Percentiles rank a stretch among this genome's conserved stretches.
Evolutionary conservation across 2,329 filamentous ascomycete species (phyloP).

Genomic region (Monosporascus sp.): DNA sequence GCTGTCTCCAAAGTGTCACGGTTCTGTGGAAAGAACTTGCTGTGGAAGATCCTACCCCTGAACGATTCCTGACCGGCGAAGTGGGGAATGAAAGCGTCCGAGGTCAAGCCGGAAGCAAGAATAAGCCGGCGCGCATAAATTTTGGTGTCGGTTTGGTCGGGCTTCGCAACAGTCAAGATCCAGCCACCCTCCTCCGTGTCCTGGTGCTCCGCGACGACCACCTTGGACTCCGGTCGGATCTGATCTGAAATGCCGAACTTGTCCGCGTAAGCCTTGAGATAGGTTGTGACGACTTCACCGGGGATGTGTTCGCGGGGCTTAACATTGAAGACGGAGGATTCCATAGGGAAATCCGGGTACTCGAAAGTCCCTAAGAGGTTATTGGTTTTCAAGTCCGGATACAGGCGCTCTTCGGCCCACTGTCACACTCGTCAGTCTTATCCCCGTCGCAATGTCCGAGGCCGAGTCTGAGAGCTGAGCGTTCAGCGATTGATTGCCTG

Average conservation of each 20-base stretch:
- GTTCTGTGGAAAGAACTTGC: conserved; percentile 39
- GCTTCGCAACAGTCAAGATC: conserved; percentile 15
- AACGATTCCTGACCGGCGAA: conserved; percentile 47
- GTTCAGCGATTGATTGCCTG: neutral
- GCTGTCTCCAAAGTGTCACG: conserved; percentile 29
- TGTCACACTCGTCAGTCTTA: neutral
- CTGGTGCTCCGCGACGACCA: conserved; percentile 44
- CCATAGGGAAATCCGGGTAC: conserved; percentile 69
- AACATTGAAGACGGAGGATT: conserved; percentile 41
- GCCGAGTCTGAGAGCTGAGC: neutral
- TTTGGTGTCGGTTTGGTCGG: conserved; percentile 15
- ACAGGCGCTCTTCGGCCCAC: conserved; percentile 63
- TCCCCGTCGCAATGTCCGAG: neutral
- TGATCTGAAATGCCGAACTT: conserved; percentile 43
- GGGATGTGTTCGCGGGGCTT: conserved; percentile 52
- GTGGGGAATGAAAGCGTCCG: conserved; percentile 47
- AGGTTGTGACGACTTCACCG: conserved; percentile 48
- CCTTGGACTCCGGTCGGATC: conserved; percentile 45
- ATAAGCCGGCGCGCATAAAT: conserved; percentile 44
- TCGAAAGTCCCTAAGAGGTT: conserved; percentile 70
- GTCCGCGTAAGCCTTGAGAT: conserved; percentile 50
- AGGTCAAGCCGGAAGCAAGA: conserved; percentile 56
- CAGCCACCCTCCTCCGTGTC: conserved; percentile 30
- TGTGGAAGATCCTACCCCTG: conserved; percentile 50
- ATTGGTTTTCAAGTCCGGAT: conserved; percentile 66